Evolutionary conservation across 2,329 filamentous ascomycete species (phyloP).

Genomic region (Calycina marina): DNA sequence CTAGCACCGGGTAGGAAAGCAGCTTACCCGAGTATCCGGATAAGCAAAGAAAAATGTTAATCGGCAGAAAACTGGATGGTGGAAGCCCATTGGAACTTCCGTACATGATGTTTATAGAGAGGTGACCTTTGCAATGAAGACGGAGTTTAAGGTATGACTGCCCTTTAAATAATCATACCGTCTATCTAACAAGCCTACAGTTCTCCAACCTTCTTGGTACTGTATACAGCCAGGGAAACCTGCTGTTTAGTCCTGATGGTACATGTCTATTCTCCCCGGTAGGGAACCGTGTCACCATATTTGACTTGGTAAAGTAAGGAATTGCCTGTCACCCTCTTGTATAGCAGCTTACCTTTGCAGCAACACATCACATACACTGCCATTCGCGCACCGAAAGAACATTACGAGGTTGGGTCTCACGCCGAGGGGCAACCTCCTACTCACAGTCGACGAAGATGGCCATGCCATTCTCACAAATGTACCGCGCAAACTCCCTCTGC

Average conservation of each 20-base stretch:
- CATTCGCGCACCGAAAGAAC: slow-evolving; percentile 87
- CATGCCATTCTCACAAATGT: slow-evolving; percentile 89
- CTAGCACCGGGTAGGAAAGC: too few species aligned
- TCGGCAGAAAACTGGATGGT: too few species aligned
- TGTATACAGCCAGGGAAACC: slow-evolving; percentile 94
- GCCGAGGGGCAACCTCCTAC: slow-evolving; percentile 78
- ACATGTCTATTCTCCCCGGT: slow-evolving; percentile 92
- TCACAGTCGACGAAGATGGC: slow-evolving; percentile 89
- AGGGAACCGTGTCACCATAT: slow-evolving; percentile 88
- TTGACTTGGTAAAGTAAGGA: slow-evolving; percentile 81
- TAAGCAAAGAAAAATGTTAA: too few species aligned
- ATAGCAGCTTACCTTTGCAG: slow-evolving; percentile 27
- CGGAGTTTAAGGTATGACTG: slow-evolving; percentile 74
- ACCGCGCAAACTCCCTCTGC: slow-evolving; percentile 68
- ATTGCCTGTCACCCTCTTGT: slow-evolving; percentile 1
- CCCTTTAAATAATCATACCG: too few species aligned
- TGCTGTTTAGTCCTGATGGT: slow-evolving; percentile 92
- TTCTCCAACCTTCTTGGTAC: slow-evolving; percentile 98
- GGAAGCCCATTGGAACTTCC: too few species aligned
- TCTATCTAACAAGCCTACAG: too few species aligned
- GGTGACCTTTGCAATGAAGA: slow-evolving; percentile 64
- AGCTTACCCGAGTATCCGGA: too few species aligned
- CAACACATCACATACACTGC: slow-evolving; percentile 77
- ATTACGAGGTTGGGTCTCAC: slow-evolving; percentile 79
- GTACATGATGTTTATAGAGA: slow-evolving; percentile 16